Evolutionary conservation across 1,284 basidiomycete species (phyloP), one percentile per base, ranked within the genome.

Genomic region (Porodaedalea pini): DNA sequence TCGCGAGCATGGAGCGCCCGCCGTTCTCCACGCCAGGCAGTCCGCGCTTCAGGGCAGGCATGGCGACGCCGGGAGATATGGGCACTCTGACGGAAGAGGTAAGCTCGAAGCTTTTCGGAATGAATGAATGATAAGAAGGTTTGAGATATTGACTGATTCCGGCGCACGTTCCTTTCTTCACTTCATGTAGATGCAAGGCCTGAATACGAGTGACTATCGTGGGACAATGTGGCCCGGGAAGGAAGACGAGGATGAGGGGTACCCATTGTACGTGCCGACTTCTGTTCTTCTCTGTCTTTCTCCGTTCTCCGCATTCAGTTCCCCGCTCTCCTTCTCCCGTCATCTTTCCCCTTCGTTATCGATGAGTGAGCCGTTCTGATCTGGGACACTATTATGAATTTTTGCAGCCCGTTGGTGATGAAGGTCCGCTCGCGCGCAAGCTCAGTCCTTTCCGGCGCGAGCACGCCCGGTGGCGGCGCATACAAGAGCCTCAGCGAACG

Each of bases 11-110:
- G 7, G 81, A 87, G 70, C 80, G 87, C 64, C 76, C 81, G 54
- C 85, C 90, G 2, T 80, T 88, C 59, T 91, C 88, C 59, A 88
- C 90, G 58, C 96, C 96, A 27, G 89, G 92, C 4, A 92, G 88
- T 68, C 96, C 96, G 19, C 80, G 88, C 63, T 82, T 91, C 73
- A 80, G 85, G 63, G 67, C 73, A 17, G 91, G 92, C 2, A 76
- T 85, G 54, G 90, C 90, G 66, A 97, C 94, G 0, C 94, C 94
- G 0, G 94, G 92, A 7, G 91, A 96, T 75, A 78, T 95, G 62
- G 94, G 91, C n/a, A 98, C 94, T 15, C 76, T 98, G 57, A 96
- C 93, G 1, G 92, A 95, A 73, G 90, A 94, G 57, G 57, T 59
- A 49, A 29, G 76, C 86, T 37, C 43, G 4, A 45, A 7, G 13